A percentile compares a stretch with the other conserved stretches of the same genome.
Conservation (phyloP, 768 basidiomycete species). For the Sporobolomyces phaffii region DNA sequence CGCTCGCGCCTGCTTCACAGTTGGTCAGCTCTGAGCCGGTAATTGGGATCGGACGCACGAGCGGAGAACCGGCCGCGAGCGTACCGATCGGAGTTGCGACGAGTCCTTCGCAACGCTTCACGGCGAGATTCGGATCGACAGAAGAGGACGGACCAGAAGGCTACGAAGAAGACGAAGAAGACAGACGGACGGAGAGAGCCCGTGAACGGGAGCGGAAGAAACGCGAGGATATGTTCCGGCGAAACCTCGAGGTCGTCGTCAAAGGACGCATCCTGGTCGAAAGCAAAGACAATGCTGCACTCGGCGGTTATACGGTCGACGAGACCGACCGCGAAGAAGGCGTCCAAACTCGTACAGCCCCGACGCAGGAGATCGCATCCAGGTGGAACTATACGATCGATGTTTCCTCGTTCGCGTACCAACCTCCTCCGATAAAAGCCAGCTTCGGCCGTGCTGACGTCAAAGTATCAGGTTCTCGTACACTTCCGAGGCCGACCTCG, state of each 20-base stretch:
- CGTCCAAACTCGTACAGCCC: too few species aligned
- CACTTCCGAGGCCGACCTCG: neutral
- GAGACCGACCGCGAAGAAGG: neutral
- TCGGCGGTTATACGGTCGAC: neutral
- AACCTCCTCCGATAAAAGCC: neutral
- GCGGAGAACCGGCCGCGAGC: neutral
- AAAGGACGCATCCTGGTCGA: slow-evolving; percentile 6
- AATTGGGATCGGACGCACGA: too few species aligned
- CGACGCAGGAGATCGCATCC: neutral
- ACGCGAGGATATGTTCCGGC: neutral
- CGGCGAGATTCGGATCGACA: slow-evolving; percentile 13
- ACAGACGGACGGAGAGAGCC: neutral
- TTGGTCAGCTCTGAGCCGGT: too few species aligned
- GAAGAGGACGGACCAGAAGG: neutral
- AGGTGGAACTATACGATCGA: slow-evolving; percentile 29
- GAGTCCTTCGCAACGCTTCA: slow-evolving; percentile 24
- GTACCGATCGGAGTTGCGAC: slow-evolving; percentile 25
- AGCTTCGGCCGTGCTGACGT: too few species aligned
- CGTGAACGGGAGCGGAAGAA: neutral
- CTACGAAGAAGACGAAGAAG: neutral
- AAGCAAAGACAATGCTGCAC: neutral
- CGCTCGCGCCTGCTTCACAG: neutral
- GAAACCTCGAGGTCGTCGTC: slow-evolving; percentile 17
- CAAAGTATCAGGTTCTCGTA: too few species aligned
- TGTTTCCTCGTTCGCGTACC: slow-evolving; percentile 18